Percentiles rank a stretch among this genome's conserved stretches.
Evolutionary conservation across 352 stramenopile species (phyloP).

Genomic region (Phytophthora chlamydospora): DNA sequence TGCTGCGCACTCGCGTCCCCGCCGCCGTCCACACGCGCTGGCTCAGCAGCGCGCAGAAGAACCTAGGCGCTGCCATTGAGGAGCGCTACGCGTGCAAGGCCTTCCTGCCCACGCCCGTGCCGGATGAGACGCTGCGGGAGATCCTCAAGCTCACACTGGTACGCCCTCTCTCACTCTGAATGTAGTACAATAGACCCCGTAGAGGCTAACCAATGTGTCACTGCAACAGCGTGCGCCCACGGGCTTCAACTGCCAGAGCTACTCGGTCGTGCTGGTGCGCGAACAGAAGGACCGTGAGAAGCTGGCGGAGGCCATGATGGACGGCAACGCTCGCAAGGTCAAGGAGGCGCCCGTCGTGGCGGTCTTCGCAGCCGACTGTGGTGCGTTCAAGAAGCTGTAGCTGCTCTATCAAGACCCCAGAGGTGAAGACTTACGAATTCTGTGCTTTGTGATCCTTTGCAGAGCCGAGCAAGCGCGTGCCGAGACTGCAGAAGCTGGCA

Average conservation of each 20-base stretch:
- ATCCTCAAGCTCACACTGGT: slow-evolving; percentile 75
- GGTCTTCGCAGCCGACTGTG: slow-evolving; percentile 77
- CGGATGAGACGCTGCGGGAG: slow-evolving; percentile 61
- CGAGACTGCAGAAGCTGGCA: slow-evolving; percentile 72
- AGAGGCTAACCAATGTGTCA: background rate
- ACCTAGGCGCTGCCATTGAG: slow-evolving; percentile 25
- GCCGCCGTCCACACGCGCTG: slow-evolving; percentile 4
- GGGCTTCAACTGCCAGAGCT: slow-evolving; percentile 86
- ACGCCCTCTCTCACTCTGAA: background rate
- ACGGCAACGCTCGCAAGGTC: slow-evolving; percentile 73
- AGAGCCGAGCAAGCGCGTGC: slow-evolving; percentile 80
- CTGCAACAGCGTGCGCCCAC: slow-evolving; percentile 60
- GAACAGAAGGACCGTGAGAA: slow-evolving; percentile 70
- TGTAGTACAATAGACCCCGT: background rate
- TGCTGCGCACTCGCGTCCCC: slow-evolving; percentile 4
- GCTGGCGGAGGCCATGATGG: slow-evolving; percentile 80
- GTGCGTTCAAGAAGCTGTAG: slow-evolving; percentile 41
- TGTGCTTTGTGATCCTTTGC: slow-evolving; percentile 1
- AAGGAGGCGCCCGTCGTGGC: slow-evolving; percentile 78
- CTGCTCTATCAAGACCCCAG: background rate
- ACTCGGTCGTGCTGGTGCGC: slow-evolving; percentile 77
- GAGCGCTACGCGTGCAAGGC: slow-evolving; percentile 50
- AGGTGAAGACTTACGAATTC: background rate
- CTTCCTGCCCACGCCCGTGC: slow-evolving; percentile 51
- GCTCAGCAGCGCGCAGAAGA: slow-evolving; percentile 23